These are phyloP conservation scores for Penicillium cosmopolitanum DNA, from an alignment of 495 filamentous ascomycete genomes.

Conservation along the genomic window DNA sequence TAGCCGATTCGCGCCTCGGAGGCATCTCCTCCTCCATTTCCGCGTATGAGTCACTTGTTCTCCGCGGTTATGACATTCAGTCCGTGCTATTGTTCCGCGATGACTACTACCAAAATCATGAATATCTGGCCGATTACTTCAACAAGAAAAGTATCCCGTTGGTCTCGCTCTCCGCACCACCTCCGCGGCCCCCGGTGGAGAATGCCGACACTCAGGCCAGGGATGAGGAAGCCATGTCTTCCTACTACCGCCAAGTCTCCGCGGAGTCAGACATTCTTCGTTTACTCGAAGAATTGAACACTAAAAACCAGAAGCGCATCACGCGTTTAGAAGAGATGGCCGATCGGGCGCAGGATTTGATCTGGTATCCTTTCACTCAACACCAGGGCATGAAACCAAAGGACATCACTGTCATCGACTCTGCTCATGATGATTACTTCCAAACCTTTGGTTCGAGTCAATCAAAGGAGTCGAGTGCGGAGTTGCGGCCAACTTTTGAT, in stretches of 20 bases:
- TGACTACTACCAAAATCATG: slow-evolving; percentile 63
- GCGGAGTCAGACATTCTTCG: slow-evolving; percentile 41
- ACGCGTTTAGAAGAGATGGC: slow-evolving; percentile 61
- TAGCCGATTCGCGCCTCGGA: slow-evolving; percentile 71
- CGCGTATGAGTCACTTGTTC: slow-evolving; percentile 70
- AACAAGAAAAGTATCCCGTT: slow-evolving; percentile 57
- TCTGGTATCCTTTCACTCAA: slow-evolving; percentile 86
- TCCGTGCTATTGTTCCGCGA: slow-evolving; percentile 66
- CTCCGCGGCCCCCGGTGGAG: slow-evolving; percentile 33
- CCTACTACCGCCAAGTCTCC: slow-evolving; percentile 56
- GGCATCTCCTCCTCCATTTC: slow-evolving; percentile 77
- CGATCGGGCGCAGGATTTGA: slow-evolving; percentile 54
- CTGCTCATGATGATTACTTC: slow-evolving; percentile 75
- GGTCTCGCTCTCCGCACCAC: slow-evolving; percentile 57
- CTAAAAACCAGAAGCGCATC: slow-evolving; percentile 55
- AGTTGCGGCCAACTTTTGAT: slow-evolving; percentile 67
- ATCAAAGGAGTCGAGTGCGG: slow-evolving; percentile 13
- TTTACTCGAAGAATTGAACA: slow-evolving; percentile 50
- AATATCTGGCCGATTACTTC: slow-evolving; percentile 68
- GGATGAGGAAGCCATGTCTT: slow-evolving; percentile 57
- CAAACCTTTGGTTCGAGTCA: slow-evolving; percentile 50
- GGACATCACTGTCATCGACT: slow-evolving; percentile 72
- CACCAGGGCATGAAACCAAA: slow-evolving; percentile 61
- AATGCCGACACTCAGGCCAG: slow-evolving; percentile 36
- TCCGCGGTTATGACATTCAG: slow-evolving; percentile 75